Percentiles rank a stretch among this genome's conserved stretches.
These are phyloP conservation scores for Salix viminalis DNA, from an alignment of 345 rosid species.

Conservation along the genomic window DNA sequence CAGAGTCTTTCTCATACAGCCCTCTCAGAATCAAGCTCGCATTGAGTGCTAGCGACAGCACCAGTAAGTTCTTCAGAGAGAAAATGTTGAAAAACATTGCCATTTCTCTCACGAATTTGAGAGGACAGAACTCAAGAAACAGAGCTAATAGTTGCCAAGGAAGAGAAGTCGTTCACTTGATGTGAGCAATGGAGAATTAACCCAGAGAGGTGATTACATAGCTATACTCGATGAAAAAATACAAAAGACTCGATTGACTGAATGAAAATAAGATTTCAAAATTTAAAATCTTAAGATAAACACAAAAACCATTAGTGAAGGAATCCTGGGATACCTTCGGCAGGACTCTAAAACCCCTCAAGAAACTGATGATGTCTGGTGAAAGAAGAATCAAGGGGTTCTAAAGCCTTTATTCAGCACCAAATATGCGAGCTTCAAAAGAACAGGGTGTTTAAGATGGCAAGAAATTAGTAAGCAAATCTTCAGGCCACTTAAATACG, in stretches of 20 bases:
- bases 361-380: background rate
- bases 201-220: background rate
- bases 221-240: background rate
- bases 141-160: background rate
- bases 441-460: background rate
- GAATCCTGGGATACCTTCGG: background rate
- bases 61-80: conserved; percentile 53
- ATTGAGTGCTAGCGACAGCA: conserved; percentile 66
- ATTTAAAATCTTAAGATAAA: background rate
- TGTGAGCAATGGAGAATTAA: background rate
- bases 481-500: background rate
- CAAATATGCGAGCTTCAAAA: background rate
- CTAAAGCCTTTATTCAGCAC: background rate
- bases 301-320: background rate
- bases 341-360: conserved; percentile 1
- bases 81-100: conserved; percentile 29
- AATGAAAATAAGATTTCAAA: background rate
- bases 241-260: background rate
- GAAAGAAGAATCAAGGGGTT: background rate
- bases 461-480: background rate
- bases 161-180: background rate
- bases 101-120: conserved; percentile 27
- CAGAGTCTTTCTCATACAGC: conserved; percentile 19
- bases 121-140: background rate
- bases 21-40: conserved; percentile 51